Conservation (phyloP, 257 asterid genomes). For the Salvia hispanica region DNA sequence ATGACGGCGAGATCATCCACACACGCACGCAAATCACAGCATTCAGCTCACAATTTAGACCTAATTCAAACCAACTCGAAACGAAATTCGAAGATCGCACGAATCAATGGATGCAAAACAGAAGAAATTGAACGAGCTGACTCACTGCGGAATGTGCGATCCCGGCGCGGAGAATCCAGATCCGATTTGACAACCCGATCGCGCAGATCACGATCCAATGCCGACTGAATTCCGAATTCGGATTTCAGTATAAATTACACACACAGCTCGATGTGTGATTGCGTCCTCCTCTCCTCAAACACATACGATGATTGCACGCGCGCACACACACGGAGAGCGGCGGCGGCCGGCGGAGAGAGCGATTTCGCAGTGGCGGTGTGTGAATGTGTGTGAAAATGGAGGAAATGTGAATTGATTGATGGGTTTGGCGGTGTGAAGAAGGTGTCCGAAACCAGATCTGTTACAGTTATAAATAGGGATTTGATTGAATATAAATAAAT, state of each 20-base stretch:
- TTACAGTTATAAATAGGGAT: slow-evolving; percentile 32
- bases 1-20: slow-evolving; percentile 23
- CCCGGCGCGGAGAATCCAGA: slow-evolving; percentile 38
- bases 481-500: slow-evolving; percentile 1
- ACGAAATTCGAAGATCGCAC: slow-evolving; percentile 1
- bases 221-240: slow-evolving; percentile 24
- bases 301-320: not conserved
- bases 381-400: slow-evolving; percentile 23
- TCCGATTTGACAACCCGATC: slow-evolving; percentile 33
- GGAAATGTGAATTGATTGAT: slow-evolving; percentile 8
- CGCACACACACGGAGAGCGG: slow-evolving; percentile 16
- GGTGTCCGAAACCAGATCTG: slow-evolving; percentile 35
- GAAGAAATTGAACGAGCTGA: slow-evolving; percentile 12
- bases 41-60: slow-evolving; percentile 25
- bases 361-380: slow-evolving; percentile 15
- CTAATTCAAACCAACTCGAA: slow-evolving; percentile 15
- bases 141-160: slow-evolving; percentile 44
- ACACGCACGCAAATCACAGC: slow-evolving; percentile 15
- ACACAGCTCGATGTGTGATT: slow-evolving; percentile 5
- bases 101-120: slow-evolving; percentile 1
- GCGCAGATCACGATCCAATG: slow-evolving; percentile 42
- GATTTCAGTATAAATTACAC: slow-evolving; percentile 8
- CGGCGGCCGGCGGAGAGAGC: slow-evolving; percentile 1
- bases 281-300: slow-evolving; percentile 15
- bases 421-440: slow-evolving; percentile 15